Base-by-base conservation (phyloP, 768 basidiomycete species). In the Termitomyces sp. region DNA sequence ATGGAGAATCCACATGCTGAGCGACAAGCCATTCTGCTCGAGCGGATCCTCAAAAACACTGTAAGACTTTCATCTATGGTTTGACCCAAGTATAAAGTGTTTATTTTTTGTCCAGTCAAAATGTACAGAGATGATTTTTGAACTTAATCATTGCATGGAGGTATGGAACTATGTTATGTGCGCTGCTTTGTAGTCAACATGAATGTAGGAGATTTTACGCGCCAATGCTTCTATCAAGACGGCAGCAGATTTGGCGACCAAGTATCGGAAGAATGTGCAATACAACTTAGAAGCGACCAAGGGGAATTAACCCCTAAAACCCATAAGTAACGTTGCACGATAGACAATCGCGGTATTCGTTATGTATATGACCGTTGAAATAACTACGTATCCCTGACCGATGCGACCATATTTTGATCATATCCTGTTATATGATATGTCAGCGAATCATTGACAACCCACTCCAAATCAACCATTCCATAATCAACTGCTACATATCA, bases 1-100 rank as follows among this genome's bases (percentile, higher is more conserved):
- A 96, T 97, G 94, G 93, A 97, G 73, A 96, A 96, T 70, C 94
- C 94, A 22, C 94, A 98, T 64, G 91, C 92, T 52, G 93, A 95
- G 72, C 81, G 90, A 44, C 94, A 98, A 69, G 92, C 91, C 33
- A 86, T 94, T 47, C 81, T 96, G 20, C 80, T 97, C 3, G 92
- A 96, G 64, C 83, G 94, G 28, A 94, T 98, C 65, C 75, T 93
- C 26, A 95, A 94, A 74, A 96, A 92, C 63, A 84, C 90, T 6
- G 94, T 94, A 61, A 61, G 87, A 4, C 1, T 20, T 18, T 28
- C 1, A 9, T 14, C 16, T 26, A 1, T 42, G 33, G 33, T 42
- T 38, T 20, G 12, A 22, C 13, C 13, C 16, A 18, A n/a, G 18
- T 0, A 9, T 28, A 2, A 24, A 38, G 33, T 16, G 20, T 43